Evolutionary conservation across 148 eudicot species (phyloP), one percentile per base, ranked within the genome.

Genomic region (Silene uniflora): DNA sequence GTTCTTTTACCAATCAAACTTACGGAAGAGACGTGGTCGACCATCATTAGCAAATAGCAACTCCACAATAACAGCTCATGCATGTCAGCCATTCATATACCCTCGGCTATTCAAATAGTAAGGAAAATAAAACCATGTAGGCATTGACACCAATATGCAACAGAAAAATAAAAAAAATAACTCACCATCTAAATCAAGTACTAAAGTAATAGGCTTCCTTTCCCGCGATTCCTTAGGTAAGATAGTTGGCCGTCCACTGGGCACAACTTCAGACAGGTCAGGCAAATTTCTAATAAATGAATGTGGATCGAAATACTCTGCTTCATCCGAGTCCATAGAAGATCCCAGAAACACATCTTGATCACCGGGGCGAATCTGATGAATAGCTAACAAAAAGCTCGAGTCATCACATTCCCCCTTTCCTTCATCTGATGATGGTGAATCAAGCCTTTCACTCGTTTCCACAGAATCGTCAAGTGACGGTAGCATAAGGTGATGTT

Each of bases 101-200:
- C 12, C 69, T 4, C 47, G 24, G 70, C 16, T 21, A 27, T 23
- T 29, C 65, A 62, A 54, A 49, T 46, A 54, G 52, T 10, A 64
- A 49, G 46, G 44, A 17, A 35, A 55, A 56, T 39, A 49, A 66
- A 11, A 21, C 54, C 24, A 23, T 44, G 72, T 17, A 27, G 10
- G 65, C 10, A 24, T 46, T 55, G 58, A 42, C 17, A n/a, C 62
- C 71, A 27, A 46, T 4, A 46, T 46, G 12, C 29, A 67, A 18
- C 39, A 74, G 49, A 17, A 25, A 18, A 58, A 39, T 1, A 39
- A 62, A 6, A 39, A 1, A 21, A 46, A 69, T 66, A 71, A 19
- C 88, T 87, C 82, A 95, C 99, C 99, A 83, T 95, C 99, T 82
- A 95, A 80, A 88, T 95, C 99, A 61, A 95, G 93, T 25, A 90